These are phyloP conservation scores for Seminavis robusta DNA, from an alignment of 108 stramenopile genomes.

Conservation along the genomic window DNA sequence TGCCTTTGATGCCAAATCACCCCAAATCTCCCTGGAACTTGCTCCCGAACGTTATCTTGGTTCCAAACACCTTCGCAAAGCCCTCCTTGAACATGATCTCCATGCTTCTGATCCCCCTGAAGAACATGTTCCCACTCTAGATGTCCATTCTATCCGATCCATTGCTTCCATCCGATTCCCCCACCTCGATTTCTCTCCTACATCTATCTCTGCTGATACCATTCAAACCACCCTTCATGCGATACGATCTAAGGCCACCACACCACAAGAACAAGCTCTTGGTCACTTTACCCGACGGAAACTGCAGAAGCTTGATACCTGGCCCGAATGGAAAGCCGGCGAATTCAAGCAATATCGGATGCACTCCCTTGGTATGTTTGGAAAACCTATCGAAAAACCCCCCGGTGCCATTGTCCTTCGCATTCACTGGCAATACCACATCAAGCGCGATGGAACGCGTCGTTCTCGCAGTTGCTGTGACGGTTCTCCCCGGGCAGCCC, in stretches of 20 bases:
- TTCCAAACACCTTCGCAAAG: background rate
- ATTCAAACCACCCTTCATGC: slow-evolving; percentile 2
- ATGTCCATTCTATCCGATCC: background rate
- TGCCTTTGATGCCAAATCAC: background rate
- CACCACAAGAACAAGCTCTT: slow-evolving; percentile 10
- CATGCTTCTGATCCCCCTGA: background rate
- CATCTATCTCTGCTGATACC: too few relatives aligned
- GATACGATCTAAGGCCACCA: slow-evolving; percentile 11
- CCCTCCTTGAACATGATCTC: background rate
- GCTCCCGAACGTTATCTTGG: background rate
- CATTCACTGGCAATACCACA: slow-evolving; percentile 15
- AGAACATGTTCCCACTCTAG: background rate
- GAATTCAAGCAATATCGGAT: slow-evolving; percentile 15
- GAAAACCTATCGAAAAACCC: too few relatives aligned
- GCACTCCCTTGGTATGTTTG: too few relatives aligned
- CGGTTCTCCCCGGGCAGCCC: slow-evolving; percentile 26
- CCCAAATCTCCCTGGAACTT: background rate
- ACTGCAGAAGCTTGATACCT: background rate
- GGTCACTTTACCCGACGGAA: slow-evolving; percentile 9
- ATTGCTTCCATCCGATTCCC: background rate
- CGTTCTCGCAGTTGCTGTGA: slow-evolving; percentile 18
- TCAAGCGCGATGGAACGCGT: slow-evolving; percentile 14
- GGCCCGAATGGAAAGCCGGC: slow-evolving; percentile 12
- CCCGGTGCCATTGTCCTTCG: too few relatives aligned
- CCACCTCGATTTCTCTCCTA: too few relatives aligned